Percentiles rank a stretch among this genome's conserved stretches.
These are phyloP conservation scores for Thermoascus crustaceus DNA, from an alignment of 2,329 filamentous ascomycete species.

Conservation along the genomic window DNA sequence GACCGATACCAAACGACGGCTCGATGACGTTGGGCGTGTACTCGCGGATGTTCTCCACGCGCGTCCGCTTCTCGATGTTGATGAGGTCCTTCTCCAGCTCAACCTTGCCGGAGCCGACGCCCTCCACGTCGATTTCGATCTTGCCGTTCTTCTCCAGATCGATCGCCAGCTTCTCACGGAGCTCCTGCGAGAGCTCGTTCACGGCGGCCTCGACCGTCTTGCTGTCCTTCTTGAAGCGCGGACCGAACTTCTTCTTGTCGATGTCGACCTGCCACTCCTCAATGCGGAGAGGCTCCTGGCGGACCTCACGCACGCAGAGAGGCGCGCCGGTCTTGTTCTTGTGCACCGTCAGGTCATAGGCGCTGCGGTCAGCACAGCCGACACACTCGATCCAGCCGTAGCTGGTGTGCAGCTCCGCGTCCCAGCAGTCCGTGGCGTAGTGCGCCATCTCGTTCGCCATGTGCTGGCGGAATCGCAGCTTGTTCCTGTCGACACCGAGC, in stretches of 20 bases:
- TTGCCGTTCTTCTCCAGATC: constrained; percentile 66
- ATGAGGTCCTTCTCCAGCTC: constrained; percentile 73
- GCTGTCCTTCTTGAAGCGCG: constrained; percentile 88
- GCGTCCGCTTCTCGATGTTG: constrained; percentile 72
- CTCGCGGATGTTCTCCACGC: constrained; percentile 75
- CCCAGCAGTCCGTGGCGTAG: constrained; percentile 96
- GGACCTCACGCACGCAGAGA: constrained; percentile 73
- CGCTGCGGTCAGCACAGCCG: constrained; percentile 89
- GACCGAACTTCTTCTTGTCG: constrained; percentile 93
- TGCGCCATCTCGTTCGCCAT: constrained; percentile 89
- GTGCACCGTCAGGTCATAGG: constrained; percentile 89
- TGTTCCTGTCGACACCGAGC: constrained; percentile 77
- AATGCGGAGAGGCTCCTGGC: constrained; percentile 67
- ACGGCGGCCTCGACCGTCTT: constrained; percentile 77
- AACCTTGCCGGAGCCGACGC: constrained; percentile 61
- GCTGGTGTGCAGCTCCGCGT: constrained; percentile 83
- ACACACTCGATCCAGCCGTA: constrained; percentile 99
- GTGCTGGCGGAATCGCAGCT: constrained; percentile 94
- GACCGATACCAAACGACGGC: constrained; percentile 93
- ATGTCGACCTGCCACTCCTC: constrained; percentile 85
- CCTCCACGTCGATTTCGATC: constrained; percentile 66
- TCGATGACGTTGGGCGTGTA: constrained; percentile 96
- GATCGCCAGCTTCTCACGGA: constrained; percentile 71
- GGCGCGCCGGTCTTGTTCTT: constrained; percentile 84
- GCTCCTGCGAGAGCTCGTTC: constrained; percentile 65